Evolutionary conservation across 1,284 basidiomycete genomes (phyloP).

Genomic region (Cryptococcus depauperatus): DNA sequence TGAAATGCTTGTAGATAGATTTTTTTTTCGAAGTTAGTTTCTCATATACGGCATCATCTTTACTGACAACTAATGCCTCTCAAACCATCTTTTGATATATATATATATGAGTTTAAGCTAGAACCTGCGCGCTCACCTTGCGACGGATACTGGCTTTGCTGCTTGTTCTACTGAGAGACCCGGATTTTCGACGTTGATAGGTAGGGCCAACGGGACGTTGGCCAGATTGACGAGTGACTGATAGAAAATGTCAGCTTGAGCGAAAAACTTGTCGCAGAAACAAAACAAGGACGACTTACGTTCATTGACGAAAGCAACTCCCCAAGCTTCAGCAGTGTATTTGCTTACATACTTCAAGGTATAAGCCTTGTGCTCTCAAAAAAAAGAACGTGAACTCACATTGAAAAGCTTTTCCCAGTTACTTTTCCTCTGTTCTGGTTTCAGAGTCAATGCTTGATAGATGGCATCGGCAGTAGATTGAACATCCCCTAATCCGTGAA

Average conservation of each 20-base stretch:
- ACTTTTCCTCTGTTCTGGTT: slow-evolving; percentile 65
- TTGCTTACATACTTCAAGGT: slow-evolving; percentile 72
- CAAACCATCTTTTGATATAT: too few species aligned
- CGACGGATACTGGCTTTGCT: slow-evolving; percentile 21
- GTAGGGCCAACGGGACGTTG: slow-evolving; percentile 20
- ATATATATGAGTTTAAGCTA: too few species aligned
- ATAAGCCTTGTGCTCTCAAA: slow-evolving; percentile 6
- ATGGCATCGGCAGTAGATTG: slow-evolving; percentile 95
- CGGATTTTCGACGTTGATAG: slow-evolving; percentile 20
- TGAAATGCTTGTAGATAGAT: too few species aligned
- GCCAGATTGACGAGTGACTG: slow-evolving; percentile 27
- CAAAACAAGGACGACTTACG: slow-evolving; percentile 34
- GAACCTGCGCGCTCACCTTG: too few species aligned
- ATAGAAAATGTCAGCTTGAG: neutral
- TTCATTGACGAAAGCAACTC: slow-evolving; percentile 79
- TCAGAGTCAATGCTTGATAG: slow-evolving; percentile 86
- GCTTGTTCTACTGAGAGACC: slow-evolving; percentile 16
- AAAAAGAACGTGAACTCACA: slow-evolving; percentile 35
- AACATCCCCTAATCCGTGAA: slow-evolving; percentile 54
- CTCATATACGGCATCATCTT: too few species aligned
- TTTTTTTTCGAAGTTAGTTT: too few species aligned
- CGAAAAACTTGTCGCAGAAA: neutral
- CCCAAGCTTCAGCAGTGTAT: slow-evolving; percentile 89
- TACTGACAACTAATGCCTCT: too few species aligned
- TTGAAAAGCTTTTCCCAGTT: slow-evolving; percentile 94